Percentiles rank a stretch among this genome's conserved stretches.
Evolutionary conservation across 2,329 filamentous ascomycete species (phyloP).

Genomic region (Aureobasidium sp.): DNA sequence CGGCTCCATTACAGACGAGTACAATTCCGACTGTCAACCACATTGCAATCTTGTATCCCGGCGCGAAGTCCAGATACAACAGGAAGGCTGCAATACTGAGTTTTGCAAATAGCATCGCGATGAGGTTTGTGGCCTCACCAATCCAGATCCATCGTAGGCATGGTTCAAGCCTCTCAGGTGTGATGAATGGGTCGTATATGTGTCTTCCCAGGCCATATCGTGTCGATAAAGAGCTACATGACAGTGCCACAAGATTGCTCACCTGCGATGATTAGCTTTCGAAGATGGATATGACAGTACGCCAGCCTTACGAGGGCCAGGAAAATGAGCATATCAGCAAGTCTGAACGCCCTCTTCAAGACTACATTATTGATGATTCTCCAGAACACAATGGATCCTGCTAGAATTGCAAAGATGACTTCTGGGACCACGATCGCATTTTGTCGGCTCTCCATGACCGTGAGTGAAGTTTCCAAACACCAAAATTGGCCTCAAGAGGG

Average conservation of each 20-base stretch:
- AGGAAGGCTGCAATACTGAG: conserved; percentile 19
- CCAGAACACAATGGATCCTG: conserved; percentile 14
- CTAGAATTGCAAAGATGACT: conserved; percentile 14
- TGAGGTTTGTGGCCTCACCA: conserved; percentile 15
- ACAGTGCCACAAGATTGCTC: conserved; percentile 14
- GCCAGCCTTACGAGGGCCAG: conserved; percentile 13
- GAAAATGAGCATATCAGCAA: conserved; percentile 17
- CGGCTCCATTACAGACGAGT: conserved; percentile 13
- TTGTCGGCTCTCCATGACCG: conserved; percentile 7
- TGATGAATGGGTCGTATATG: conserved; percentile 15
- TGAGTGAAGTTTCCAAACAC: not conserved
- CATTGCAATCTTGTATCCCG: conserved; percentile 17
- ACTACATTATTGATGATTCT: conserved; percentile 14
- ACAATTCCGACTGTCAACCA: conserved; percentile 16
- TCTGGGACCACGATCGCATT: not conserved
- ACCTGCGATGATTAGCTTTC: not conserved
- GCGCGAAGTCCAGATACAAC: conserved; percentile 17
- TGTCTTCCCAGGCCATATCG: conserved; percentile 18
- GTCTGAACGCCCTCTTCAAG: conserved; percentile 10
- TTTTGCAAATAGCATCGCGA: conserved; percentile 19
- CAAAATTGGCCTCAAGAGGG: not conserved
- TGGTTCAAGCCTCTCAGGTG: not conserved
- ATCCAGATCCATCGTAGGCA: conserved; percentile 15
- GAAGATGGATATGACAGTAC: too few relatives aligned
- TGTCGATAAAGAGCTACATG: conserved; percentile 6